A percentile compares a stretch with the other conserved stretches of the same genome.
phyloP scores from a whole-genome alignment of 176 grass and related monocot species.

The Oryza meridionalis region DNA sequence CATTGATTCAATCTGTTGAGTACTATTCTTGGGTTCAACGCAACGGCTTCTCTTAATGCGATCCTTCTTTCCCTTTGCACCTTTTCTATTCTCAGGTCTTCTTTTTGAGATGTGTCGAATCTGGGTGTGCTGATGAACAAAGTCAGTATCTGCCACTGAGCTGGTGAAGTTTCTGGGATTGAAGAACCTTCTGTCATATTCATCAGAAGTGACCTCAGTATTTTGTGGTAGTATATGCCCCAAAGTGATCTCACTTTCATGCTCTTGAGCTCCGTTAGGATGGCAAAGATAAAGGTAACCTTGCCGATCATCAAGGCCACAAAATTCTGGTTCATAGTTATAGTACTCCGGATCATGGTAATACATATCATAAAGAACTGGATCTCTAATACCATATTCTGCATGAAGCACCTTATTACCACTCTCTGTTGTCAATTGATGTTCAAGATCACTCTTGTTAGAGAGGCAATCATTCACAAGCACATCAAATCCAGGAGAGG shows the following conservation, averaged over 20 bases:
- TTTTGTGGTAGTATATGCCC: slow-evolving; percentile 9
- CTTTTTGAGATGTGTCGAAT: slow-evolving; percentile 23
- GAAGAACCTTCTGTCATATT: slow-evolving; percentile 20
- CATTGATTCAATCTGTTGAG: not conserved
- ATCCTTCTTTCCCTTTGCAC: slow-evolving; percentile 34
- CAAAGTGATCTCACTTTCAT: not conserved
- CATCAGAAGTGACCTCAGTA: slow-evolving; percentile 23
- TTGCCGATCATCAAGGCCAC: slow-evolving; percentile 39
- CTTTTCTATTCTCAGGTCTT: slow-evolving; percentile 40
- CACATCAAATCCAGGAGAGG: slow-evolving; percentile 62
- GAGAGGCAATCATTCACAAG: slow-evolving; percentile 44
- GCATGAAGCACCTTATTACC: slow-evolving; percentile 17
- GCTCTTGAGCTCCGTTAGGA: slow-evolving; percentile 29
- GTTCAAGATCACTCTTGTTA: slow-evolving; percentile 28
- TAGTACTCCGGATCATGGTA: slow-evolving; percentile 40
- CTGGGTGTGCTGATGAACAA: slow-evolving; percentile 28
- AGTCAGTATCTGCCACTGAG: not conserved
- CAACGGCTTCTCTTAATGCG: slow-evolving; percentile 22
- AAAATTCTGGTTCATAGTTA: slow-evolving; percentile 17
- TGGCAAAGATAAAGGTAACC: slow-evolving; percentile 30
- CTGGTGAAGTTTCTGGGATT: slow-evolving; percentile 20
- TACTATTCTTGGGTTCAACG: slow-evolving; percentile 22
- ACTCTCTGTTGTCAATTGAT: slow-evolving; percentile 36
- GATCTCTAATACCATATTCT: slow-evolving; percentile 29
- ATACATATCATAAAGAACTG: slow-evolving; percentile 36